Evolutionary conservation across 257 asterid genomes (phyloP).

Genomic region (Nicotiana attenuata): DNA sequence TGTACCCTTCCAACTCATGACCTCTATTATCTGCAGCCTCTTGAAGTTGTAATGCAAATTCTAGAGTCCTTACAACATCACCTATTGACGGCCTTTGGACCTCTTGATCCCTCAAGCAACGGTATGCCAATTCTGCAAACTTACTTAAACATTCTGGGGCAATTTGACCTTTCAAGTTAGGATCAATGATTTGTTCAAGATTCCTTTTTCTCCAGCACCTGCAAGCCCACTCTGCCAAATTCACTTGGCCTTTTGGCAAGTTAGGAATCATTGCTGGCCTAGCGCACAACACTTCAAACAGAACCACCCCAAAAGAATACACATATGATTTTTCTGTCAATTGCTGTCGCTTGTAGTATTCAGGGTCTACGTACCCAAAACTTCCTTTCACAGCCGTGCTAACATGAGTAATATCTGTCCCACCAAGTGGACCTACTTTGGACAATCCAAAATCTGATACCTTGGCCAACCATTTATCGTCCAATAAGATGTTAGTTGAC

Average conservation of each 20-base stretch:
- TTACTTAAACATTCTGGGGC: constrained; percentile 41
- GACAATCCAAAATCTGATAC: constrained; percentile 77
- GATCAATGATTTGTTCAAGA: constrained; percentile 39
- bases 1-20: neutral
- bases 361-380: constrained; percentile 64
- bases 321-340: constrained; percentile 64
- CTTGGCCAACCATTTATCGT: constrained; percentile 63
- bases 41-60: constrained; percentile 54
- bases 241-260: constrained; percentile 35
- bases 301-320: constrained; percentile 63
- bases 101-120: constrained; percentile 44
- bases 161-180: constrained; percentile 37
- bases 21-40: constrained; percentile 33
- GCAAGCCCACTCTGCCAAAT: constrained; percentile 51
- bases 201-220: constrained; percentile 30
- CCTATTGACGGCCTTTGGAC: constrained; percentile 49
- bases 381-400: constrained; percentile 74
- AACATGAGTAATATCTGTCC: constrained; percentile 36
- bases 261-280: constrained; percentile 31
- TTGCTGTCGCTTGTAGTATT: constrained; percentile 48
- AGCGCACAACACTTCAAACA: constrained; percentile 52
- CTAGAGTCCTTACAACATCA: constrained; percentile 60
- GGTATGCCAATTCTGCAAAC: constrained; percentile 34
- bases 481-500: constrained; percentile 57
- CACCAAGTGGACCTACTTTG: constrained; percentile 45